These are phyloP conservation scores for Penicillium canescens DNA, from an alignment of 495 filamentous ascomycete species.

Conservation along the genomic window DNA sequence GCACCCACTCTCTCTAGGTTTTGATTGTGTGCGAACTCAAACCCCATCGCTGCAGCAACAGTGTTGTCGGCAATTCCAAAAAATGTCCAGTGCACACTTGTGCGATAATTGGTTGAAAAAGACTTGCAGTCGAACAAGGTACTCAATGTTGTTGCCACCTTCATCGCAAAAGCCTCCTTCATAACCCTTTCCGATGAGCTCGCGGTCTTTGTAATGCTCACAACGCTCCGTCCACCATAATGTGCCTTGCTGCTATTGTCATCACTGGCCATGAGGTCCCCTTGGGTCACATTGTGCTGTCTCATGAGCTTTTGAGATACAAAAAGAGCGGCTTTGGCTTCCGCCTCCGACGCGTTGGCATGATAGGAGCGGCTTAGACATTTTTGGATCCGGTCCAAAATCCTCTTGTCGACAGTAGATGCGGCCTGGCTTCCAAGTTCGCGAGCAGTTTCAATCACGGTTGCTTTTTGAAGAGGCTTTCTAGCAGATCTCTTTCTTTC, in stretches of 20 bases:
- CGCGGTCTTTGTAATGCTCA: slow-evolving; percentile 6
- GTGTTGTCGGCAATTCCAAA: slow-evolving; percentile 36
- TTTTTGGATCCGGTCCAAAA: slow-evolving; percentile 33
- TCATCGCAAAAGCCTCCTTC: slow-evolving; percentile 4
- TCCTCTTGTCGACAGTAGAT: slow-evolving; percentile 7
- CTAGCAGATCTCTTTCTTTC: no score
- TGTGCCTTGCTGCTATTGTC: slow-evolving; percentile 13
- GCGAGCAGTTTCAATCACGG: slow-evolving; percentile 3
- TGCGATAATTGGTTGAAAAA: not conserved
- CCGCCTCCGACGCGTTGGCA: slow-evolving; percentile 18
- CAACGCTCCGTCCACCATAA: slow-evolving; percentile 21
- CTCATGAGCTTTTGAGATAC: slow-evolving; percentile 28
- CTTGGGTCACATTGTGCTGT: slow-evolving; percentile 28
- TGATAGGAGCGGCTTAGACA: slow-evolving; percentile 28
- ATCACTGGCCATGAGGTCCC: slow-evolving; percentile 20
- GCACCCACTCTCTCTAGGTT: slow-evolving; percentile 26
- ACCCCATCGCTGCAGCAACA: slow-evolving; percentile 29
- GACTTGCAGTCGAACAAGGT: slow-evolving; percentile 13
- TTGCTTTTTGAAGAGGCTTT: slow-evolving; percentile 7
- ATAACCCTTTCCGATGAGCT: not conserved
- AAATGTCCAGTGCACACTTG: slow-evolving; percentile 17
- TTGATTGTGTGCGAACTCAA: slow-evolving; percentile 30
- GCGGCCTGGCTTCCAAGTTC: not conserved
- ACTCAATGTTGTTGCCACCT: slow-evolving; percentile 7
- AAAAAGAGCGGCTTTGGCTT: slow-evolving; percentile 29